phyloP scores from a whole-genome alignment of 495 filamentous ascomycete genomes.

The Penicillium bialowiezense region DNA sequence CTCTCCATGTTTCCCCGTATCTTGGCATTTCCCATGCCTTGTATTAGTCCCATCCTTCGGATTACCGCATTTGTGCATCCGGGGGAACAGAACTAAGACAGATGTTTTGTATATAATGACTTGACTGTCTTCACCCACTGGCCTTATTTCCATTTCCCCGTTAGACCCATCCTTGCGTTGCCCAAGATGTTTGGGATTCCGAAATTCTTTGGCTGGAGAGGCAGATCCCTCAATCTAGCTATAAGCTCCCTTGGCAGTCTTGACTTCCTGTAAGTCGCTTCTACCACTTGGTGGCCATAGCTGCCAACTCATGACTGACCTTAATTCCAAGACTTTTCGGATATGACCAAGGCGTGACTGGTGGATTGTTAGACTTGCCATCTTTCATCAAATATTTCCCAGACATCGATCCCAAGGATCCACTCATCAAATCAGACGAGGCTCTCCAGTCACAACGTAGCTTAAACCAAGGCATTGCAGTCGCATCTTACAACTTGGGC shows the following conservation, averaged over 20 bases:
- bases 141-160: background rate
- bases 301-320: background rate
- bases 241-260: slow-evolving; percentile 65
- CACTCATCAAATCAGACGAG: background rate
- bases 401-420: slow-evolving; percentile 22
- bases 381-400: slow-evolving; percentile 54
- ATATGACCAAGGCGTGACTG: slow-evolving; percentile 57
- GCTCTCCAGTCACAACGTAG: slow-evolving; percentile 20
- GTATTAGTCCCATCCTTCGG: slow-evolving; percentile 11
- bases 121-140: slow-evolving; percentile 10
- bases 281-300: background rate
- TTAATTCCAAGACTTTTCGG: slow-evolving; percentile 40
- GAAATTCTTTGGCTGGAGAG: slow-evolving; percentile 60
- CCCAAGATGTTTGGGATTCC: slow-evolving; percentile 39
- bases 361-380: slow-evolving; percentile 53
- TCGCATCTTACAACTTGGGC: slow-evolving; percentile 69
- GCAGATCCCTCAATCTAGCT: slow-evolving; percentile 60
- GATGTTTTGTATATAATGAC: slow-evolving; percentile 20
- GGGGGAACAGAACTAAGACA: background rate
- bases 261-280: slow-evolving; percentile 53
- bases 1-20: slow-evolving; percentile 17
- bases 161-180: slow-evolving; percentile 10
- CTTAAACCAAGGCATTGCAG: slow-evolving; percentile 50
- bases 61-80: slow-evolving; percentile 25
- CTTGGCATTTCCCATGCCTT: slow-evolving; percentile 18